Base-by-base conservation (phyloP, 2,329 filamentous ascomycete genomes). In the Fusarium buxicola region DNA sequence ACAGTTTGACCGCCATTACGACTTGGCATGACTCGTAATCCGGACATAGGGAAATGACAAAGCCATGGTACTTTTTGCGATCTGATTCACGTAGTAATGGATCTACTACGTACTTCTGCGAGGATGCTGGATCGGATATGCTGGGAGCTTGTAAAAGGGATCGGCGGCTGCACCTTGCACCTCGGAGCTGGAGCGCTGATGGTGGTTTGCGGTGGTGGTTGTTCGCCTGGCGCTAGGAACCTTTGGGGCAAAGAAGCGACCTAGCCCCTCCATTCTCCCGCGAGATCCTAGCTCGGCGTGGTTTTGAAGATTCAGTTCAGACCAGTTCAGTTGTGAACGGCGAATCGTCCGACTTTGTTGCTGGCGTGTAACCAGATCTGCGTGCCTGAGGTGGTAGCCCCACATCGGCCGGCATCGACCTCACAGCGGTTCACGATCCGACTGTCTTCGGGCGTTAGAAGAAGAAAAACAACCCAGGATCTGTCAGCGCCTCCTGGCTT, bases 391-490 rank as follows among this genome's bases (percentile, higher is more conserved):
- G 25, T 27, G n/a, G 12, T 25, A 9, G 15, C n/a, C 39, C 25
- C 31, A n/a, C 9, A 13, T 11, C 8, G 18, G 25, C 15, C 11
- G 36, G 27, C 61, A 59, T 55, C 40, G 16, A 45, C 25, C 51
- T 62, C 53, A 65, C 40, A 28, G 40, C 27, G 15, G 15, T 24
- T 30, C 10, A 15, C n/a, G 40, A 31, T 36, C 62, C 62, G 58
- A 66, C 31, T 51, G 36, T 49, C 52, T 35, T 65, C 62, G 58
- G 62, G 34, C 62, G 48, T 62, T 66, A 65, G 56, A 47, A 59
- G 24, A 15, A 49, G 18, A 12, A 32, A 38, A n/a, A n/a, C n/a
- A n/a, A n/a, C n/a, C n/a, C n/a, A n/a, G n/a, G n/a, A n/a, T n/a
- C n/a, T n/a, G n/a, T n/a, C n/a, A n/a, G n/a, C n/a, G n/a, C n/a